A percentile compares a stretch with the other conserved stretches of the same genome.
phyloP scores from a whole-genome alignment of 2,329 filamentous ascomycete genomes.

The Ceratocystis diversiconidia region DNA sequence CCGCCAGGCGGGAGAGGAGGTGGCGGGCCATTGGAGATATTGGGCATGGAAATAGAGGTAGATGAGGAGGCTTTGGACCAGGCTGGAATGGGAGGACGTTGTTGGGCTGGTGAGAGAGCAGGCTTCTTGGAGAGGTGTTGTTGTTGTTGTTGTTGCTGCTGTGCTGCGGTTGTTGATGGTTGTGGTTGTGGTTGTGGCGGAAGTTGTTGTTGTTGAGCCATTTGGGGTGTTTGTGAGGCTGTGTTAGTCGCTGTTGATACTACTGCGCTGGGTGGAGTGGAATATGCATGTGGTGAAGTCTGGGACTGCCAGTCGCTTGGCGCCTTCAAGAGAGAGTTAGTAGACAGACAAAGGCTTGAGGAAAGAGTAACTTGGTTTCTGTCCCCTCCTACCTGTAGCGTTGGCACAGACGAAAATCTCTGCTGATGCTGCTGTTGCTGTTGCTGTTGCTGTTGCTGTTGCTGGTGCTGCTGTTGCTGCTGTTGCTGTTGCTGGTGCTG shows the following conservation, averaged over 20 bases:
- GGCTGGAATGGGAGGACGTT: slow-evolving; percentile 39
- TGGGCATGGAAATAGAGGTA: slow-evolving; percentile 6
- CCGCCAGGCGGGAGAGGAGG: background rate
- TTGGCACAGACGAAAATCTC: slow-evolving; percentile 14
- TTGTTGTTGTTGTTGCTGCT: background rate
- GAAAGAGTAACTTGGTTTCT: background rate
- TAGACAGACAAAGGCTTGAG: background rate
- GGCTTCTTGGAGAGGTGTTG: slow-evolving; percentile 13
- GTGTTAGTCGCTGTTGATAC: background rate
- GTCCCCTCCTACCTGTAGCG: background rate
- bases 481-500: background rate
- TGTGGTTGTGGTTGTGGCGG: background rate
- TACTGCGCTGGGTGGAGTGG: background rate
- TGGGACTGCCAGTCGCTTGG: background rate
- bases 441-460: background rate
- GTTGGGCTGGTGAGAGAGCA: slow-evolving; percentile 34
- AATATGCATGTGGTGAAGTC: slow-evolving; percentile 1
- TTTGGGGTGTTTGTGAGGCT: slow-evolving; percentile 1
- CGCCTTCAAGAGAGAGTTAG: background rate
- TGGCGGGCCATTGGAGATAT: background rate
- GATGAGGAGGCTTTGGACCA: slow-evolving; percentile 28
- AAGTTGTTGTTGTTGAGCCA: background rate
- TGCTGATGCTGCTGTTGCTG: background rate
- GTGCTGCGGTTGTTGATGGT: background rate
- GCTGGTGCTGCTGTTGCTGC: background rate